Conservation (phyloP, 345 rosid genomes). For the Gossypium thurberi region DNA sequence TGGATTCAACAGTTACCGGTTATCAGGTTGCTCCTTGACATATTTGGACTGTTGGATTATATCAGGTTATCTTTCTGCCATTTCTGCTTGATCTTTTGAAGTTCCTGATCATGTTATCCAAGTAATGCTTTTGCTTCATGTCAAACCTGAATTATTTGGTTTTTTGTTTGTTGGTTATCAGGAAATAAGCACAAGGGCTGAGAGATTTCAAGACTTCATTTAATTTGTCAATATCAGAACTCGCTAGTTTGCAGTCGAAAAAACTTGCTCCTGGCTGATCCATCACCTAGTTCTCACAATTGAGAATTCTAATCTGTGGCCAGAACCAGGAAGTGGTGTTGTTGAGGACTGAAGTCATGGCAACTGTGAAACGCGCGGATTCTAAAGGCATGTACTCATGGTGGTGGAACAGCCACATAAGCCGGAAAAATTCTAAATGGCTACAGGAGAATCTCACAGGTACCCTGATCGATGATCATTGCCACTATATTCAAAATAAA, state of each 20-base stretch:
- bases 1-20: conserved; percentile 6
- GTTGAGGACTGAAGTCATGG: conserved; percentile 40
- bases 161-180: conserved; percentile 11
- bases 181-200: conserved; percentile 17
- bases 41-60: conserved; percentile 17
- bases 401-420: conserved; percentile 99
- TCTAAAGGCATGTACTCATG: conserved; percentile 73
- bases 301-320: conserved; percentile 3
- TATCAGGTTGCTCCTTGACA: background rate
- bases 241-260: conserved; percentile 7
- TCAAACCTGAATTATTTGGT: conserved; percentile 10
- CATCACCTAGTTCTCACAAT: background rate
- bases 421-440: conserved; percentile 97
- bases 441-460: conserved; percentile 95
- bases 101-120: conserved; percentile 19
- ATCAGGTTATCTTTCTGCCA: conserved; percentile 32
- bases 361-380: conserved; percentile 31
- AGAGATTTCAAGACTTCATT: conserved; percentile 2
- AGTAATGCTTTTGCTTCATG: background rate
- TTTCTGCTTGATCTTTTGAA: conserved; percentile 10
- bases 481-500: background rate
- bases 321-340: conserved; percentile 14
- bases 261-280: conserved; percentile 8
- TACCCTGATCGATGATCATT: conserved; percentile 18
- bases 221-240: background rate